Evolutionary conservation across 768 basidiomycete genomes (phyloP), one percentile per base, ranked within the genome.

Genomic region (Chiua virens): DNA sequence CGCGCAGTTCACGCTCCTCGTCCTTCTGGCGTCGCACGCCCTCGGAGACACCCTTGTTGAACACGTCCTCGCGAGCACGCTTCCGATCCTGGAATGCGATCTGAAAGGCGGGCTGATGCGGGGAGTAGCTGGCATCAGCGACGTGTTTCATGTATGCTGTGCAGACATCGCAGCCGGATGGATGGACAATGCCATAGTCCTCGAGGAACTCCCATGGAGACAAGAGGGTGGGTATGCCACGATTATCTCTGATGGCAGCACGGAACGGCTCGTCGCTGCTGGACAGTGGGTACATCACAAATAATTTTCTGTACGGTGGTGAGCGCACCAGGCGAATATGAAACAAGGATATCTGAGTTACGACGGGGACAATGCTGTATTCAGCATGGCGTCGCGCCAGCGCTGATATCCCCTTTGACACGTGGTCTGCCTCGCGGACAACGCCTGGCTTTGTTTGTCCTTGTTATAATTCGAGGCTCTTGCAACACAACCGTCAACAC

Each of bases 191-290:
- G 22, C 74, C 74, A 49, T 69, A 73, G 56, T 66, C 65, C 15
- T 72, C 65, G 53, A 74, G 64, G 61, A 62, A 69, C 62, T 73
- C 72, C 74, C 74, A 75, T 8, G 69, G 63, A 2, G 71, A 69
- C 32, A 69, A 47, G 21, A 69, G 69, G 4, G 68, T 69, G 8
- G 68, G 68, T 3, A 69, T 52, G 27, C 67, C 65, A 35, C 69
- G 69, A 22, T 39, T 69, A 42, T 69, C 68, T 58, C 68, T 55
- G 50, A 60, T 41, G 28, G 61, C 32, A 7, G 25, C 53, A 41
- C 69, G 67, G 51, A 59, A 62, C 0, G 67, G 68, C 58, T 69
- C 68, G 62, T 69, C 68, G 54, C 27, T 49, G 60, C 55, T 62
- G 43, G 68, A 69, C 42, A 69, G 66, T 45, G 69, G 50, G 56